Evolutionary conservation across 1,139 yeast species (phyloP).

Genomic region (Lodderomyces parapsilosis): DNA sequence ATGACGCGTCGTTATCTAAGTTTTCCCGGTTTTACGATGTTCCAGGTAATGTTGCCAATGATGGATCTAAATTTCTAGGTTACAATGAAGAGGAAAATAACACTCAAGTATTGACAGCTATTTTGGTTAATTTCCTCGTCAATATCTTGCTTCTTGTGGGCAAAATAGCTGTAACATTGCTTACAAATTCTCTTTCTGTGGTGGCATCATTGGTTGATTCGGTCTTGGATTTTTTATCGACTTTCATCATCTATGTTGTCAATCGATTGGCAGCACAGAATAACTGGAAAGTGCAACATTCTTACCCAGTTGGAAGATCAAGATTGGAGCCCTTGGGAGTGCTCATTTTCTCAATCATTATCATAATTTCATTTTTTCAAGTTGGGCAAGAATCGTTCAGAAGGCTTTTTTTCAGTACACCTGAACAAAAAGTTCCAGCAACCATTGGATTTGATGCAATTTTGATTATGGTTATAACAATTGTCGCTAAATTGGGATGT

Average conservation of each 20-base stretch:
- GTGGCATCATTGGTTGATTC: constrained; percentile 80
- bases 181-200: constrained; percentile 70
- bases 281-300: constrained; percentile 47
- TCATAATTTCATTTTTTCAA: constrained; percentile 70
- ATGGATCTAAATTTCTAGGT: constrained; percentile 18
- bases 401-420: constrained; percentile 28
- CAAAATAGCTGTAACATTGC: constrained; percentile 57
- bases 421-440: constrained; percentile 38
- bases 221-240: constrained; percentile 69
- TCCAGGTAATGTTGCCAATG: constrained; percentile 60
- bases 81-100: constrained; percentile 40
- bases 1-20: constrained; percentile 15
- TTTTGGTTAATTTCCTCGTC: constrained; percentile 60
- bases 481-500: constrained; percentile 57
- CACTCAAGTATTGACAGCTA: constrained; percentile 54
- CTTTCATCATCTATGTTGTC: constrained; percentile 67
- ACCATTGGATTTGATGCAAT: constrained; percentile 55
- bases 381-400: constrained; percentile 65
- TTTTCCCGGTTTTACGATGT: constrained; percentile 41
- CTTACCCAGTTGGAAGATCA: constrained; percentile 68
- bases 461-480: constrained; percentile 61
- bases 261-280: constrained; percentile 57
- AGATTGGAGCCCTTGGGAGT: constrained; percentile 80
- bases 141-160: constrained; percentile 63
- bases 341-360: constrained; percentile 67